Base-by-base conservation (phyloP, 176 grass and related monocot species). In the Zoysia pacifica region DNA sequence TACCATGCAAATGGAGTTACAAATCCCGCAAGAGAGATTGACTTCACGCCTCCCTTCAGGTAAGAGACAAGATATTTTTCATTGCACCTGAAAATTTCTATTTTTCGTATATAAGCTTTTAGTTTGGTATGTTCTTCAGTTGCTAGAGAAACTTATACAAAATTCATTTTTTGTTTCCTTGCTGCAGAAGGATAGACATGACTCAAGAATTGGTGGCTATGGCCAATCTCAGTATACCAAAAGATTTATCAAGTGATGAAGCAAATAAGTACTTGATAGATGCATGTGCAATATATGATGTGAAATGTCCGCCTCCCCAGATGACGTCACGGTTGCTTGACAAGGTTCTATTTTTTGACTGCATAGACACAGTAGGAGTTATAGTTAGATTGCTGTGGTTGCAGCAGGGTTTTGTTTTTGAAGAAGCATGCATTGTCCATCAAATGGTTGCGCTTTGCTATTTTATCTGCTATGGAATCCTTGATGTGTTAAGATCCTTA, bases 41-140 rank as follows among this genome's bases (percentile, higher is more conserved):
- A 98, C 79, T 98, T 98, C 74, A 95, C 92, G 16, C 96, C 96
- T 14, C 96, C 96, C 9, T 98, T 98, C 63, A 89, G 86, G 96
- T 98, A 70, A 19, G 81, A 46, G 13, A 28, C 28, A 28, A 28
- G 28, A 28, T 28, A 28, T 28, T 28, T 28, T 28, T 28, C 28
- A 28, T 28, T 28, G 28, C 28, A 61, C 59, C 58, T 82, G 14
- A 36, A 62, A 55, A 42, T 46, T 65, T 83, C 4, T 69, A 43
- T 62, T 83, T 71, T 39, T 36, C 65, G 4, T 4, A 52, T 13
- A 60, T 81, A 15, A 60, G 2, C n/a, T 50, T 74, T 67, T 53
- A 78, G 43, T 54, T 45, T 11, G 14, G 15, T 20, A 53, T 65
- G 42, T 60, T 79, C 48, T 82, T 53, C 58, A 56, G 53, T 68